Conservation (phyloP, 2,329 filamentous ascomycete species). For the Knufia fluminis region DNA sequence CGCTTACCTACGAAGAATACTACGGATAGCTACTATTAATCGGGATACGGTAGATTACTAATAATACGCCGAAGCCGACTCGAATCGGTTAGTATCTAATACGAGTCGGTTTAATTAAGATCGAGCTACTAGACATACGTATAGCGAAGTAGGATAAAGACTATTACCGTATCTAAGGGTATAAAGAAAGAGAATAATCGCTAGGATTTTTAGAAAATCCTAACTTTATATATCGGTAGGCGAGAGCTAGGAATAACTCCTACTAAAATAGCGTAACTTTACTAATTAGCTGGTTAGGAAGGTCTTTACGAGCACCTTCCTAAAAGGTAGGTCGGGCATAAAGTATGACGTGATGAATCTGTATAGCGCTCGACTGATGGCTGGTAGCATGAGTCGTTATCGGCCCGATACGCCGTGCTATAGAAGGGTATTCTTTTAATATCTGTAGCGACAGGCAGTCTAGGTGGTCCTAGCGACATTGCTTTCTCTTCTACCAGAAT, state of each 20-base stretch:
- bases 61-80: neutral
- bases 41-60: neutral
- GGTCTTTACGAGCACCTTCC: no score
- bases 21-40: neutral
- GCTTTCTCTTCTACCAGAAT: slow-evolving; percentile 2
- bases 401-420: slow-evolving; percentile 3
- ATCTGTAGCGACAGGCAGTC: slow-evolving; percentile 1
- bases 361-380: no score
- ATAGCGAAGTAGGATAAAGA: neutral
- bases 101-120: neutral
- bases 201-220: neutral
- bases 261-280: neutral
- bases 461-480: neutral
- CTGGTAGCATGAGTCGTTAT: no score
- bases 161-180: no score
- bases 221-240: neutral
- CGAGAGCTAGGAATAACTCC: neutral
- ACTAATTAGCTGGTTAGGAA: slow-evolving; percentile 1
- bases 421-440: slow-evolving; percentile 4
- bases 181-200: no score
- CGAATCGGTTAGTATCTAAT: neutral
- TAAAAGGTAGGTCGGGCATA: no score
- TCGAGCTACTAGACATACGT: neutral
- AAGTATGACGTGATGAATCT: no score
- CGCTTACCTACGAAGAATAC: slow-evolving; percentile 13